Base-by-base conservation (phyloP, 2,329 filamentous ascomycete species). In the Phialocephala subalpina region DNA sequence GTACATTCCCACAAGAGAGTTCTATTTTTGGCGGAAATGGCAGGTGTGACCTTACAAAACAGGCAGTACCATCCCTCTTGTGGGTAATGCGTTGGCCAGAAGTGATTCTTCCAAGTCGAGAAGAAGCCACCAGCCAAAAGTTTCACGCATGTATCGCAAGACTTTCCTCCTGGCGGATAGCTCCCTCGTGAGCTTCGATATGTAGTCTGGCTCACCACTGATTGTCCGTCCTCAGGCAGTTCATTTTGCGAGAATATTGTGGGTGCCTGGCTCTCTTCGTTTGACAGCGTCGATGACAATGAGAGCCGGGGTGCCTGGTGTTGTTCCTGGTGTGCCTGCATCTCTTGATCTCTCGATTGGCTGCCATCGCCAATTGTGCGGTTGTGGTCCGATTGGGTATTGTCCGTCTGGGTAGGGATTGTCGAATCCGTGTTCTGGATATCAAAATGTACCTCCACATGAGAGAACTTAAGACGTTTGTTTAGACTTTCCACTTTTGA, bases 41-140 rank as follows among this genome's bases (percentile, higher is more conserved):
- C 18, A 11, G 49, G 22, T 33, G 6, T 29, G 9, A 33, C 25
- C 49, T 53, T 53, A 9, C 49, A 53, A 11, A 53, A 53, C 11
- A 53, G 49, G 18, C 49, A 53, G 18, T 53, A 53, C 25, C 27
- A 53, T 4, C 49, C 49, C 18, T 29, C 49, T n/a, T 53, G 49
- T 29, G 49, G 49, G 8, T 29, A 29, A 12, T 53, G 49, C 2
- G 22, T 53, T 16, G 49, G 6, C 49, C 49, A 53, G 6, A 29
- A 53, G 27, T 53, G 49, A 11, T 29, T 16, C 12, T 18, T 53
- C 49, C 49, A 53, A 1, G 8, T 33, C 8, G 49, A 53, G n/a
- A 53, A 53, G 25, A 16, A 29, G 12, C 9, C 14, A 27, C 11
- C 49, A 16, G 3, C 14, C 22, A 53, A 16, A 14, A 2, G 5